A percentile compares a stretch with the other conserved stretches of the same genome.
phyloP scores from a whole-genome alignment of 2,329 filamentous ascomycete species.

The Anthostomella pinea region DNA sequence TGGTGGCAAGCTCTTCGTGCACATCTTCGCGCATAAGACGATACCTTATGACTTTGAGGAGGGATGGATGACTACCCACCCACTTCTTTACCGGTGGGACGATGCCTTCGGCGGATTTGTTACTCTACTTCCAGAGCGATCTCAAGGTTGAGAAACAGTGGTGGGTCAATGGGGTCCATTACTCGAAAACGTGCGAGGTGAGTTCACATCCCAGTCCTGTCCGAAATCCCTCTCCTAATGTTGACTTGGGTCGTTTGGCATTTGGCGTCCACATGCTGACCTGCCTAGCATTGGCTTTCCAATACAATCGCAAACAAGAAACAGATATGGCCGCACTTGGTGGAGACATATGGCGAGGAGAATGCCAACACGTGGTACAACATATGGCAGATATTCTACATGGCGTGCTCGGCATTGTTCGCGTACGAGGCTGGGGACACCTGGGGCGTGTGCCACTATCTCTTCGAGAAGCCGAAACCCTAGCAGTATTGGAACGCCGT shows the following conservation, averaged over 20 bases:
- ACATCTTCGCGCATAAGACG: conserved; percentile 62
- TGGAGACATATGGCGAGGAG: conserved; percentile 62
- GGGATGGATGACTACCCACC: conserved; percentile 70
- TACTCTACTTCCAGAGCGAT: conserved; percentile 65
- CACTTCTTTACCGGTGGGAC: conserved; percentile 73
- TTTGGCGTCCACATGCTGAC: conserved; percentile 7
- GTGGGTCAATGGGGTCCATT: conserved; percentile 69
- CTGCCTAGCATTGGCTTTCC: conserved; percentile 53
- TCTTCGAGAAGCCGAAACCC: conserved; percentile 56
- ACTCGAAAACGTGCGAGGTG: conserved; percentile 67
- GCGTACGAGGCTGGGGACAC: conserved; percentile 62
- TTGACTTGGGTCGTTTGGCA: not conserved
- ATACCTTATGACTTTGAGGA: conserved; percentile 69
- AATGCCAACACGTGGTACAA: conserved; percentile 62
- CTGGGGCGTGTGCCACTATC: conserved; percentile 66
- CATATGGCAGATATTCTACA: conserved; percentile 70
- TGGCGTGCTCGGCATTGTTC: conserved; percentile 70
- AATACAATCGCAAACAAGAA: conserved; percentile 58
- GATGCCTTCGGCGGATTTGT: conserved; percentile 65
- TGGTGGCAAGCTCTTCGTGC: conserved; percentile 65
- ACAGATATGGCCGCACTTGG: conserved; percentile 60
- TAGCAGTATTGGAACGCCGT: conserved; percentile 12
- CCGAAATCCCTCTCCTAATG: too few relatives aligned
- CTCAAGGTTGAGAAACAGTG: conserved; percentile 60
- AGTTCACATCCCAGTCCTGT: too few relatives aligned